These are phyloP conservation scores for Cucumis sativus DNA, from an alignment of 306 rosid species.

Conservation along the genomic window DNA sequence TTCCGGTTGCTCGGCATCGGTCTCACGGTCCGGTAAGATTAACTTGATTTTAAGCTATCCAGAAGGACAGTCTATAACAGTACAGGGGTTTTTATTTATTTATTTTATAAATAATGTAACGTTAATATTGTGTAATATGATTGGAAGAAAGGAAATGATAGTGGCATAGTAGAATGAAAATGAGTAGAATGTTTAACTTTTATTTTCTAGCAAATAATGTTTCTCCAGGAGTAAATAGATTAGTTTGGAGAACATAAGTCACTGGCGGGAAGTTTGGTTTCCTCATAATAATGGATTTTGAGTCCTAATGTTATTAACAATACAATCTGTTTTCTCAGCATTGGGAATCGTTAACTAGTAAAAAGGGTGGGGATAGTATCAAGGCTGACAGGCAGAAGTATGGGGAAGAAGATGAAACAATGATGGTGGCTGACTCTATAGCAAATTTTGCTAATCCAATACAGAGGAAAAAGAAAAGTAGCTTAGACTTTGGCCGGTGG, in stretches of 20 bases:
- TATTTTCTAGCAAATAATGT: not conserved
- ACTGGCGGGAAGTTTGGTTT: not conserved
- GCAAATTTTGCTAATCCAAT: constrained; percentile 51
- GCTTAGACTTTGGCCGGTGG: constrained; percentile 54
- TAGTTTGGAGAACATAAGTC: not conserved
- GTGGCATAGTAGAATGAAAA: not conserved
- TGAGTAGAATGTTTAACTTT: not conserved
- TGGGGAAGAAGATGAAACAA: constrained; percentile 30
- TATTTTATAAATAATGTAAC: too few relatives aligned
- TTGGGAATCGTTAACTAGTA: constrained; percentile 49
- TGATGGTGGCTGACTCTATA: constrained; percentile 31
- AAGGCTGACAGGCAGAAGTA: constrained; percentile 19
- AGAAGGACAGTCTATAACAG: not conserved
- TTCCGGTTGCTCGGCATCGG: constrained; percentile 93
- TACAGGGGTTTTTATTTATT: not conserved
- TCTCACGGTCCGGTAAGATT: constrained; percentile 74
- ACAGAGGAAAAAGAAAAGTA: constrained; percentile 48
- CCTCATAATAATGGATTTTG: not conserved
- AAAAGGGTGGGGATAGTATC: constrained; percentile 12
- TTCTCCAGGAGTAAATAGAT: not conserved
- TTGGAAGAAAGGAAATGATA: not conserved
- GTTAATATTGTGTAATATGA: not conserved
- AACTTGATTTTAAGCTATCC: not conserved
- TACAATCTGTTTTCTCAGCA: constrained; percentile 40
- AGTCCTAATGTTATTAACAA: constrained; percentile 8